Conservation (phyloP, 2,329 filamentous ascomycete species). For the Claviceps cyperi region DNA sequence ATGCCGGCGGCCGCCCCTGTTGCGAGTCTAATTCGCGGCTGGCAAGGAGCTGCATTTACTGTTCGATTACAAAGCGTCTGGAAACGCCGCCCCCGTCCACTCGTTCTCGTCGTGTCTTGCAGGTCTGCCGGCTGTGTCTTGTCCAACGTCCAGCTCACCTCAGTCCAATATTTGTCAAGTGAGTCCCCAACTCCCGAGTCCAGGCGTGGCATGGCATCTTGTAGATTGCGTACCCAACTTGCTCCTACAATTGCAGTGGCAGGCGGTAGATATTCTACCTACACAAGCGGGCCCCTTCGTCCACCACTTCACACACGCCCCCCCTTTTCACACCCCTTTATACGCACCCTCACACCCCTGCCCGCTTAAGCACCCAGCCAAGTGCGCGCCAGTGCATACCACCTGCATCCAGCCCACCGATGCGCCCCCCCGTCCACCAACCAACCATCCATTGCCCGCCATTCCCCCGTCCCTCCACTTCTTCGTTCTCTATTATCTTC, state of each 20-base stretch:
- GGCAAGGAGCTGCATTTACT: background rate
- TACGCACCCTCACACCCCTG: background rate
- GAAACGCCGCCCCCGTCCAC: background rate
- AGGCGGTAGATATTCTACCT: background rate
- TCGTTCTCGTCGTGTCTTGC: background rate
- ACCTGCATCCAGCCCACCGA: constrained; percentile 2
- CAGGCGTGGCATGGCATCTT: background rate
- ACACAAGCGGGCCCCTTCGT: background rate
- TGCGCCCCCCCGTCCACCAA: background rate
- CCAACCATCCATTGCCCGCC: constrained; percentile 4
- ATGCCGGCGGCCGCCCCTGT: background rate
- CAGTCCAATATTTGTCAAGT: background rate
- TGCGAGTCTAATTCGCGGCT: background rate
- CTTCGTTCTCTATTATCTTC: constrained; percentile 6
- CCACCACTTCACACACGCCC: background rate
- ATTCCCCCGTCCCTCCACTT: constrained; percentile 5
- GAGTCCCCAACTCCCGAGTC: background rate
- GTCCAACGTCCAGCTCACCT: background rate
- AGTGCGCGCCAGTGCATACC: constrained; percentile 2
- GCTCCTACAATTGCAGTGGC: background rate
- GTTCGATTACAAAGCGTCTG: background rate
- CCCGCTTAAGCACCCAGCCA: background rate
- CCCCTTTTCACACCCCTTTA: background rate
- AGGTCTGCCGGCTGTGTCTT: background rate
- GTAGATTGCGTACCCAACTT: background rate